phyloP scores from a whole-genome alignment of 2,329 filamentous ascomycete genomes.

The Ascochyta rabiei region DNA sequence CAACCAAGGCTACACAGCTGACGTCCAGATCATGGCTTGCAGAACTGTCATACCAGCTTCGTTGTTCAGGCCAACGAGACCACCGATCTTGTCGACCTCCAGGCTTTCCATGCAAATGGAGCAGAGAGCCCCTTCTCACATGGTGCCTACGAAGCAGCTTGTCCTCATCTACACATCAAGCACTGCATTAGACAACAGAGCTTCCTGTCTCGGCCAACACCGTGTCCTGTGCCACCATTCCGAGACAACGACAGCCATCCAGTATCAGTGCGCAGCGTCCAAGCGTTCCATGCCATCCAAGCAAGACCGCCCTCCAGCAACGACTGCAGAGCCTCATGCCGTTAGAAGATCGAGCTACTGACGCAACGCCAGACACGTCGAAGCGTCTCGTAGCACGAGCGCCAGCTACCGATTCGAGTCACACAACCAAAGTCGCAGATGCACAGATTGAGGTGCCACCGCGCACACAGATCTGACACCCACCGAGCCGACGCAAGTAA shows the following conservation, averaged over 20 bases:
- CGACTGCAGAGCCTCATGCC: constrained; percentile 10
- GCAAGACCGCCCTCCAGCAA: neutral
- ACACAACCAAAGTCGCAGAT: neutral
- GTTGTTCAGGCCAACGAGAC: neutral
- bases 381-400: constrained; percentile 9
- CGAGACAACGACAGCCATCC: constrained; percentile 1
- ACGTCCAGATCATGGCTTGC: neutral
- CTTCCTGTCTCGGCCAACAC: constrained; percentile 12
- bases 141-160: neutral
- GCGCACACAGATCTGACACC: constrained; percentile 6
- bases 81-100: neutral
- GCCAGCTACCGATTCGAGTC: neutral
- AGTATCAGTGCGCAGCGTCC: neutral
- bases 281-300: neutral
- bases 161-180: neutral
- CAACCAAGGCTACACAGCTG: neutral
- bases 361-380: neutral
- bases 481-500: neutral
- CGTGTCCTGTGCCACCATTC: constrained; percentile 10
- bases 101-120: neutral
- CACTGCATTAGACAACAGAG: constrained; percentile 1
- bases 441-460: neutral
- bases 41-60: neutral
- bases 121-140: neutral
- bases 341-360: neutral